These are phyloP conservation scores for Penicillium salamii DNA, from an alignment of 495 filamentous ascomycete species.

Conservation along the genomic window DNA sequence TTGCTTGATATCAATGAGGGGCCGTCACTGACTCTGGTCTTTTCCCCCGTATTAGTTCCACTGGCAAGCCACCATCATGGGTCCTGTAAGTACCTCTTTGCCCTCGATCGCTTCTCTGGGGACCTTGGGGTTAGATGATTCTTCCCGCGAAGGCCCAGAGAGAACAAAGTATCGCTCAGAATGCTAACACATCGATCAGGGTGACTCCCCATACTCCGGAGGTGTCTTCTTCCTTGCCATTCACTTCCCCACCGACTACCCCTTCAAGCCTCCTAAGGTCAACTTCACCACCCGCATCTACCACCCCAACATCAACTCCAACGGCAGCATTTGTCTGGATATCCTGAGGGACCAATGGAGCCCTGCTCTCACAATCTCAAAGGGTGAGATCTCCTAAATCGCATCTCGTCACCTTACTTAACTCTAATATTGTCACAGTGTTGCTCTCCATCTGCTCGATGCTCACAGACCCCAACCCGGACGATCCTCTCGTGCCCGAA, in stretches of 20 bases:
- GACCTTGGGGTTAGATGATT: background rate
- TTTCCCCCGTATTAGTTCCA: conserved; percentile 77
- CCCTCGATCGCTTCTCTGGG: conserved; percentile 1
- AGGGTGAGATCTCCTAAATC: too few relatives aligned
- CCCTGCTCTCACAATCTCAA: conserved; percentile 96
- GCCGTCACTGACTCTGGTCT: conserved; percentile 21
- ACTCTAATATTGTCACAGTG: conserved; percentile 52
- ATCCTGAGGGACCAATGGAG: conserved; percentile 99
- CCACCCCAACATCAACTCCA: conserved; percentile 99
- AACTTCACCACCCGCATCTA: conserved; percentile 99
- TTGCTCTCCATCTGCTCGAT: conserved; percentile 99
- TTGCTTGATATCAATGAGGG: conserved; percentile 8
- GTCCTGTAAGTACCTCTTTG: conserved; percentile 71
- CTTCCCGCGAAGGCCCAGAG: background rate
- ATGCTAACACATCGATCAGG: too few relatives aligned
- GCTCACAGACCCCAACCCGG: conserved; percentile 98
- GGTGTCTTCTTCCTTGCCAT: conserved; percentile 98
- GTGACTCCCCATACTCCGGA: conserved; percentile 93
- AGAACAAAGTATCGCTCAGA: background rate
- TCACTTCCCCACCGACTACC: conserved; percentile 99
- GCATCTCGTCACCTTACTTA: too few relatives aligned
- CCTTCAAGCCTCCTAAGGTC: conserved; percentile 99
- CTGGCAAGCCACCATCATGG: conserved; percentile 99
- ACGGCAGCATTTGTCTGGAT: conserved; percentile 97
- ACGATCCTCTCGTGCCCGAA: conserved; percentile 96